Conservation (phyloP, 768 basidiomycete species). For the Butyriboletus loyo region DNA sequence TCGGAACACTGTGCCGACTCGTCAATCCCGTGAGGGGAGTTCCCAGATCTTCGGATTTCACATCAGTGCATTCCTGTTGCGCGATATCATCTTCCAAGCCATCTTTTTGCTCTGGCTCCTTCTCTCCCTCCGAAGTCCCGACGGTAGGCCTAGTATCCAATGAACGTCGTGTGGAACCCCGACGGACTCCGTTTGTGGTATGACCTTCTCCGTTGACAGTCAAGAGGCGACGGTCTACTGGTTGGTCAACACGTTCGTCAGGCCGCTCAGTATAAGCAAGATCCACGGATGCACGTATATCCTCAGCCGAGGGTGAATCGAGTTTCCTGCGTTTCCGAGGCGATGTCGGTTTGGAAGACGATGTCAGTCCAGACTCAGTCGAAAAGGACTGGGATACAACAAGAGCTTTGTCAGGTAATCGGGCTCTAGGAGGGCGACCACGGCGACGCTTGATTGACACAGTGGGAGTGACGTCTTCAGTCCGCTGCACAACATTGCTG, state of each 20-base stretch:
- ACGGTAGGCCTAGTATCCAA: background rate
- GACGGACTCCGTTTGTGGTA: slow-evolving; percentile 15
- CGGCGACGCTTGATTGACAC: slow-evolving; percentile 32
- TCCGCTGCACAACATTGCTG: background rate
- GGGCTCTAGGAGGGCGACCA: slow-evolving; percentile 30
- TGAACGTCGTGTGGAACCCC: background rate
- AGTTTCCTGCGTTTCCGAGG: slow-evolving; percentile 46
- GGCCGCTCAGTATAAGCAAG: background rate
- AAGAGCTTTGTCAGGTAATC: slow-evolving; percentile 8
- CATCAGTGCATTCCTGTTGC: slow-evolving; percentile 24
- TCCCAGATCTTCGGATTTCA: slow-evolving; percentile 53
- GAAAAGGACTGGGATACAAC: background rate
- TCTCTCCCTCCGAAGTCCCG: background rate
- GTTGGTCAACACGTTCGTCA: slow-evolving; percentile 7
- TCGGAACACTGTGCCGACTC: slow-evolving; percentile 54
- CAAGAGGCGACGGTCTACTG: background rate
- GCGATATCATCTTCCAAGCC: background rate
- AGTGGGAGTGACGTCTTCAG: slow-evolving; percentile 3
- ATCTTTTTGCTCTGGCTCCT: background rate
- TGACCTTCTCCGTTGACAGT: slow-evolving; percentile 15
- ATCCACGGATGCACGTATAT: slow-evolving; percentile 13
- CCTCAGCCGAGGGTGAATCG: slow-evolving; percentile 34
- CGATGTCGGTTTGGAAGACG: slow-evolving; percentile 20
- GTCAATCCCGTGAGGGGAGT: slow-evolving; percentile 49
- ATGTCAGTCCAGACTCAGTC: slow-evolving; percentile 7